Conservation (phyloP, 1,284 basidiomycete genomes). For the Neonothopanus nambi region DNA sequence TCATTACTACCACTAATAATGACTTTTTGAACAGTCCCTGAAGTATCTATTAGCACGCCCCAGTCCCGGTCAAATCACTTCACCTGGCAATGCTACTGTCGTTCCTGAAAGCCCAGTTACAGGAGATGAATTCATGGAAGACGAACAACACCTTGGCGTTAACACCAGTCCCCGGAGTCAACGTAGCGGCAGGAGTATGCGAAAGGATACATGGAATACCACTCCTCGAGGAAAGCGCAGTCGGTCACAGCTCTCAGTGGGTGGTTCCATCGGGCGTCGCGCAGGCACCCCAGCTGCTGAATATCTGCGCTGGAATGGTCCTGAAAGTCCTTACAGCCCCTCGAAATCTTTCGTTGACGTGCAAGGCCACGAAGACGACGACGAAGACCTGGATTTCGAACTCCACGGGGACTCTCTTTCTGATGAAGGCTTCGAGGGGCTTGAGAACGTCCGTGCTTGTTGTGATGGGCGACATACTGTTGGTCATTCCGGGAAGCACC, state of each 20-base stretch:
- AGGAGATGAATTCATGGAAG: conserved; percentile 49
- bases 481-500: conserved; percentile 57
- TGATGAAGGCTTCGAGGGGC: conserved; percentile 86
- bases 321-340: conserved; percentile 69
- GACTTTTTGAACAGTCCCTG: conserved; percentile 59
- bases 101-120: conserved; percentile 60
- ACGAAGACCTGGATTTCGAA: conserved; percentile 81
- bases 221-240: conserved; percentile 76
- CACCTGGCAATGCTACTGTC: conserved; percentile 42
- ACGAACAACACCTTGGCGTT: conserved; percentile 44
- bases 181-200: conserved; percentile 60
- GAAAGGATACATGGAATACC: conserved; percentile 63
- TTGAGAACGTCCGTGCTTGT: conserved; percentile 94
- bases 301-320: conserved; percentile 75
- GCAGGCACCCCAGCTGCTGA: conserved; percentile 88
- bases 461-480: conserved; percentile 92
- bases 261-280: conserved; percentile 77
- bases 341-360: conserved; percentile 68
- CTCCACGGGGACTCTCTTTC: conserved; percentile 73
- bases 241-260: conserved; percentile 71
- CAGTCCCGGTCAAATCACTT: conserved; percentile 39
- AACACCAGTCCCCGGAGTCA: conserved; percentile 69
- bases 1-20: conserved; percentile 10
- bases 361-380: conserved; percentile 40
- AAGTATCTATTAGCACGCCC: conserved; percentile 82